phyloP scores from a whole-genome alignment of 495 filamentous ascomycete genomes.

The Parachaetomium inaequale region DNA sequence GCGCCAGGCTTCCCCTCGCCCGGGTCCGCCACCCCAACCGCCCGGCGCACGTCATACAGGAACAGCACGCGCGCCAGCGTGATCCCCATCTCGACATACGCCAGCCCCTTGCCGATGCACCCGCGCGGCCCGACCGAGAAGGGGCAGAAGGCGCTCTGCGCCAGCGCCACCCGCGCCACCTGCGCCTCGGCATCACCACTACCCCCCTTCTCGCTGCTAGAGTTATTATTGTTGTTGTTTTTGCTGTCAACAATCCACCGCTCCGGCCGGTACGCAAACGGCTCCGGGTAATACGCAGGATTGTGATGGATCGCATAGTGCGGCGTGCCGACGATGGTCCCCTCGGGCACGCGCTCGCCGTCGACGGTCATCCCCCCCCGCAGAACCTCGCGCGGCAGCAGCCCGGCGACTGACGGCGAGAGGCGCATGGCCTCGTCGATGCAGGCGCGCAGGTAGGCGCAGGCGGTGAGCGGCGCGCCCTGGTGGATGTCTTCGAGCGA shows the following conservation, averaged over 20 bases:
- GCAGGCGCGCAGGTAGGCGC: constrained; percentile 56
- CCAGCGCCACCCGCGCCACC: constrained; percentile 35
- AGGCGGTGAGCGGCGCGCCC: constrained; percentile 50
- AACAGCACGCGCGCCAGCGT: constrained; percentile 48
- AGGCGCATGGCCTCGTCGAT: constrained; percentile 73
- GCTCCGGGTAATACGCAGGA: constrained; percentile 48
- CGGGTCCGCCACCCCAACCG: constrained; percentile 39
- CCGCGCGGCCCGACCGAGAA: constrained; percentile 55
- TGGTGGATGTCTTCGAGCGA: constrained; percentile 52
- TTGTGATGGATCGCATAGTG: constrained; percentile 58
- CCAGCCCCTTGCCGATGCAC: constrained; percentile 59
- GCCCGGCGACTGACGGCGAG: constrained; percentile 59
- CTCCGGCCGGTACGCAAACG: constrained; percentile 52
- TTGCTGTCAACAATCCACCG: constrained; percentile 52
- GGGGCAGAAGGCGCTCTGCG: constrained; percentile 54
- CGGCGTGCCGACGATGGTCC: constrained; percentile 51
- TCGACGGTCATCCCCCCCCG: constrained; percentile 57
- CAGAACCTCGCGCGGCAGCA: constrained; percentile 60
- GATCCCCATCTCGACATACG: constrained; percentile 52
- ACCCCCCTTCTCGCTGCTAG: constrained; percentile 13
- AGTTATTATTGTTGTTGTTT: no score
- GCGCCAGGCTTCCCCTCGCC: constrained; percentile 39
- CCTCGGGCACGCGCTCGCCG: constrained; percentile 51
- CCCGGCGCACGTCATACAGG: constrained; percentile 46
- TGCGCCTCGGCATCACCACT: constrained; percentile 21